These are phyloP conservation scores for Vigna reflexopilosa DNA, from an alignment of 306 rosid species.

Conservation along the genomic window DNA sequence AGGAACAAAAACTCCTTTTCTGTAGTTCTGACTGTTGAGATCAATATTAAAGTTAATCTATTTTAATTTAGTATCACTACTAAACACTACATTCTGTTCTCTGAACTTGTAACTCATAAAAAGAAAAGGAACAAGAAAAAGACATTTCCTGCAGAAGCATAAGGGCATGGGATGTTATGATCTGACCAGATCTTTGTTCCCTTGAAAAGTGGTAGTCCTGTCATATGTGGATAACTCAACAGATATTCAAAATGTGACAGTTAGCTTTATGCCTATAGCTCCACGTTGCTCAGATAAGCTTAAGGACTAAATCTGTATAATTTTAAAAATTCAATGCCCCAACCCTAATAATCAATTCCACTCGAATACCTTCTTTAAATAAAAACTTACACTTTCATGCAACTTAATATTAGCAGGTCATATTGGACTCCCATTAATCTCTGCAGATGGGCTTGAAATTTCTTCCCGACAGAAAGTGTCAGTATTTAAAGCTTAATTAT, in stretches of 20 bases:
- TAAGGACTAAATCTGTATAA: neutral
- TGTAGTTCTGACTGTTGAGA: neutral
- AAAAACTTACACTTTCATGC: constrained; percentile 1
- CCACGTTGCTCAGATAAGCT: constrained; percentile 21
- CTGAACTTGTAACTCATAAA: neutral
- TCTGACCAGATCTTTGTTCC: constrained; percentile 56
- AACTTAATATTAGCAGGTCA: constrained; percentile 1
- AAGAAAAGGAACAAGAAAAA: neutral
- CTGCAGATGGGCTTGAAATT: neutral
- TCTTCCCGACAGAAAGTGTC: neutral
- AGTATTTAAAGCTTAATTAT: neutral
- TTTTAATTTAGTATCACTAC: neutral
- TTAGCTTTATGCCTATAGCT: constrained; percentile 17
- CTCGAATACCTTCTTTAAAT: neutral
- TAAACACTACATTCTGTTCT: neutral
- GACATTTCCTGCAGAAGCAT: constrained; percentile 28
- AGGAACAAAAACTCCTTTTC: neutral
- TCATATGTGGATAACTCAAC: constrained; percentile 43
- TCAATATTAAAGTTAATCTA: constrained; percentile 21
- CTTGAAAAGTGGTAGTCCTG: constrained; percentile 50
- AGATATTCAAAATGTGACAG: constrained; percentile 23
- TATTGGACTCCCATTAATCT: constrained; percentile 1
- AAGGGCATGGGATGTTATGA: constrained; percentile 63
- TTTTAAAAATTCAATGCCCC: neutral
- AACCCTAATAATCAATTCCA: constrained; percentile 9